Evolutionary conservation across 441 rosid genomes (phyloP).

Genomic region (Metrosideros polymorpha): DNA sequence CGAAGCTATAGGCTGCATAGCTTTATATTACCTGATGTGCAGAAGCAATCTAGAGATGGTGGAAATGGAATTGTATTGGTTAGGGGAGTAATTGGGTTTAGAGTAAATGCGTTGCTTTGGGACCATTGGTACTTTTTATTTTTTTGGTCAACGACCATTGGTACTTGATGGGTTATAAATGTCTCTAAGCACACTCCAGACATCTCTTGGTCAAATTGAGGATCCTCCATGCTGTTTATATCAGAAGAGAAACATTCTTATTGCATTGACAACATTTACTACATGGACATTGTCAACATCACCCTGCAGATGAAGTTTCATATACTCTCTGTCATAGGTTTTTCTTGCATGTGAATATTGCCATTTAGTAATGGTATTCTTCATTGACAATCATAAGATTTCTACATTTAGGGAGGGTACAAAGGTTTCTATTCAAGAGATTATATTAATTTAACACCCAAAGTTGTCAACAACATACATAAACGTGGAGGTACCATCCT

Average conservation of each 20-base stretch:
- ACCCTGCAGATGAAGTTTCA: background rate
- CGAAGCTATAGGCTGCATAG: background rate
- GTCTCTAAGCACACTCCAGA: background rate
- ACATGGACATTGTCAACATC: background rate
- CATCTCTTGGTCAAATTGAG: background rate
- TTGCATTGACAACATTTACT: background rate
- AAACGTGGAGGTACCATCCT: conserved; percentile 12
- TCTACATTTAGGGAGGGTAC: conserved; percentile 4
- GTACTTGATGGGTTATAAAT: background rate
- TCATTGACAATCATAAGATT: background rate
- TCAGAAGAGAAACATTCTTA: background rate
- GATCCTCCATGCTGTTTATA: background rate
- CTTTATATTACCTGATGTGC: background rate
- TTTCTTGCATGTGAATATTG: background rate
- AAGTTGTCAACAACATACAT: conserved; percentile 7
- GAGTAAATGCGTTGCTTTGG: background rate
- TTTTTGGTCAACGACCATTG: too few species aligned
- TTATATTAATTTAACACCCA: conserved; percentile 1
- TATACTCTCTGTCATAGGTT: background rate
- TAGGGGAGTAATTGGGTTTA: background rate
- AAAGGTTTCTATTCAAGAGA: conserved; percentile 10
- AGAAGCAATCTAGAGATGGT: background rate
- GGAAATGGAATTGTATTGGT: background rate
- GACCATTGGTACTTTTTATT: too few species aligned
- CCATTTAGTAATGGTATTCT: background rate